Evolutionary conservation across 2,329 filamentous ascomycete genomes (phyloP).

Genomic region (Cercospora nicotianae): DNA sequence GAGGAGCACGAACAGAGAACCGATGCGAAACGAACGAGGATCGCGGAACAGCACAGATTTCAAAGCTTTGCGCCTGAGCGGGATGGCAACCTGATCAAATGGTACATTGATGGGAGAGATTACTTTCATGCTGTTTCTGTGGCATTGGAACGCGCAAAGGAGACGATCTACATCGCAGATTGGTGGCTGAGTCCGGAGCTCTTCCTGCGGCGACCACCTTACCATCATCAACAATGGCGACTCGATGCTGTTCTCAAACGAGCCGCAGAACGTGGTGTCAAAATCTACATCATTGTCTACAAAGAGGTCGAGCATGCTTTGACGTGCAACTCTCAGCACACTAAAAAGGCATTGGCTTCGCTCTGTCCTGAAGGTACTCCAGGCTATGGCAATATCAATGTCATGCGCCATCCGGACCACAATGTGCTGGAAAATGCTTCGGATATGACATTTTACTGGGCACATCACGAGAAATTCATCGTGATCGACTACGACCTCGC

Average conservation of each 20-base stretch:
- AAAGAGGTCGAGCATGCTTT: constrained; percentile 68
- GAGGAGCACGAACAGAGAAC: constrained; percentile 85
- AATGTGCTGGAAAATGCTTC: constrained; percentile 90
- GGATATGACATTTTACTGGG: constrained; percentile 98
- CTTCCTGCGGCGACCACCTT: constrained; percentile 81
- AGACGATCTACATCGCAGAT: constrained; percentile 92
- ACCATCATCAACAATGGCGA: constrained; percentile 79
- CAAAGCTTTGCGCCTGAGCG: constrained; percentile 87
- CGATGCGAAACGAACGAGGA: constrained; percentile 73
- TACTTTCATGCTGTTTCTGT: constrained; percentile 93
- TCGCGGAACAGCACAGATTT: constrained; percentile 76
- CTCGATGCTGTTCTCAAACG: constrained; percentile 85
- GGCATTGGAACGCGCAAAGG: constrained; percentile 84
- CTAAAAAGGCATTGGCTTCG: constrained; percentile 77
- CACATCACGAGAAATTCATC: constrained; percentile 97
- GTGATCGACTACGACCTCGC: constrained; percentile 88
- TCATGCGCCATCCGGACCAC: constrained; percentile 92
- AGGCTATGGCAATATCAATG: constrained; percentile 82
- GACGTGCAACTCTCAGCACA: constrained; percentile 90
- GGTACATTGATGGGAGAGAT: constrained; percentile 94
- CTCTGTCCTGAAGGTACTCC: constrained; percentile 79
- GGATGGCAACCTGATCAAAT: constrained; percentile 80
- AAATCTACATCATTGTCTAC: constrained; percentile 92
- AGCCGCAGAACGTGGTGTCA: constrained; percentile 85
- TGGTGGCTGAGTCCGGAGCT: constrained; percentile 95